Evolutionary conservation across 2,329 filamentous ascomycete species (phyloP).

Genomic region (Ceratocystis colombiana): DNA sequence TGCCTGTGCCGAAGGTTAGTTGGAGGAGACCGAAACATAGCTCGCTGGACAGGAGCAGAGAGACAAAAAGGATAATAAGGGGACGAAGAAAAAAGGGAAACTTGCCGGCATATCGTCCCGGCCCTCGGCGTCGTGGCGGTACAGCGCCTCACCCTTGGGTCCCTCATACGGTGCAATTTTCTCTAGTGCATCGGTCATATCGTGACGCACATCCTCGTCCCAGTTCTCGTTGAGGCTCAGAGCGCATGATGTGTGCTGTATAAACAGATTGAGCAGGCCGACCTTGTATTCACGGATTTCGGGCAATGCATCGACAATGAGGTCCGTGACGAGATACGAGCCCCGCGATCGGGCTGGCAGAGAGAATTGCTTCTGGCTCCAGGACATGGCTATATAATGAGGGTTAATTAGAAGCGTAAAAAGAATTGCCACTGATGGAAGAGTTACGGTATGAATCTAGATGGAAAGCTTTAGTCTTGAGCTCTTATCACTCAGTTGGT

Average conservation of each 20-base stretch:
- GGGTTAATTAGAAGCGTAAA: conserved; percentile 24
- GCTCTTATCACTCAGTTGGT: not conserved
- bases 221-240: conserved; percentile 89
- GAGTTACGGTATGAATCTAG: not conserved
- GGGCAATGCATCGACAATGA: conserved; percentile 59
- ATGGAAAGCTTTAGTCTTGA: not conserved
- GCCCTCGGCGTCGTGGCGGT: conserved; percentile 80
- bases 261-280: conserved; percentile 76
- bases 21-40: not conserved
- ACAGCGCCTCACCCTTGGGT: conserved; percentile 60
- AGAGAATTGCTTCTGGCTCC: conserved; percentile 76
- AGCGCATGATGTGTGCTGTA: conserved; percentile 91
- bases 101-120: conserved; percentile 82
- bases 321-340: conserved; percentile 79
- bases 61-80: conserved; percentile 17
- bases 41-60: not conserved
- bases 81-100: conserved; percentile 14
- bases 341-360: conserved; percentile 69
- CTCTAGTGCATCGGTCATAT: conserved; percentile 92
- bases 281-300: conserved; percentile 77
- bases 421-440: not conserved
- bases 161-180: conserved; percentile 73
- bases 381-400: conserved; percentile 46
- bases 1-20: conserved; percentile 43
- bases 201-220: conserved; percentile 70